Evolutionary conservation across 2,329 filamentous ascomycete species (phyloP), one percentile per base, ranked within the genome.

Genomic region (Microdochium nivale): DNA sequence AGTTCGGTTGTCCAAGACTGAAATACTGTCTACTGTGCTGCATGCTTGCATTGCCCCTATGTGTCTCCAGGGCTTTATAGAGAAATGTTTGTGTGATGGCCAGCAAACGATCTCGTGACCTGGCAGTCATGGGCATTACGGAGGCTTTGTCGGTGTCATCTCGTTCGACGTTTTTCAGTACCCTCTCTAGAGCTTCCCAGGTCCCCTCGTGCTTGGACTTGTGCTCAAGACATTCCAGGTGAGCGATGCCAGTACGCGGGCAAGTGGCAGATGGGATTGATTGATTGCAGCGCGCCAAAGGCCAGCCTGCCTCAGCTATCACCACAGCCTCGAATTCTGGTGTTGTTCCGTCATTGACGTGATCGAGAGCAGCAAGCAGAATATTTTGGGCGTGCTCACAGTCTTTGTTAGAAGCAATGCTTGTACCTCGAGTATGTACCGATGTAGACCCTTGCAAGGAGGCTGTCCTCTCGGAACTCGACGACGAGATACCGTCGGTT

Each of bases 81-180:
- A 88, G 69, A 62, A 87, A 87, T 43, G 75, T 80, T 62, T 87
- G 84, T 0, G 83, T 86, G 55, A 87, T 86, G 48, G 83, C 84
- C n/a, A 87, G 75, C 59, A 88, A 78, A 62, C 82, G 83, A 62
- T 88, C 85, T 30, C 84, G 75, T 2, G 83, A 83, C 46, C 75
- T 64, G 3, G 69, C 59, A 2, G 64, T 70, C 49, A 79, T 66
- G 3, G 75, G 70, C 4, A 75, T 67, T 2, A 79, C 74, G 2
- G 68, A 68, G 3, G 70, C 64, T 32, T 69, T 55, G 54, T 71
- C 67, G 19, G 62, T 52, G 10, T 7, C 19, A n/a, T n/a, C 7
- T 5, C 10, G 10, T 19, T 40, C 19, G n/a, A 7, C 19, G 35
- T n/a, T 40, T 11, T 19, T 40, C 11, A 40, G 35, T 16, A 9